Conservation (phyloP, 352 stramenopile genomes). For the Phytophthora uliginosa region DNA sequence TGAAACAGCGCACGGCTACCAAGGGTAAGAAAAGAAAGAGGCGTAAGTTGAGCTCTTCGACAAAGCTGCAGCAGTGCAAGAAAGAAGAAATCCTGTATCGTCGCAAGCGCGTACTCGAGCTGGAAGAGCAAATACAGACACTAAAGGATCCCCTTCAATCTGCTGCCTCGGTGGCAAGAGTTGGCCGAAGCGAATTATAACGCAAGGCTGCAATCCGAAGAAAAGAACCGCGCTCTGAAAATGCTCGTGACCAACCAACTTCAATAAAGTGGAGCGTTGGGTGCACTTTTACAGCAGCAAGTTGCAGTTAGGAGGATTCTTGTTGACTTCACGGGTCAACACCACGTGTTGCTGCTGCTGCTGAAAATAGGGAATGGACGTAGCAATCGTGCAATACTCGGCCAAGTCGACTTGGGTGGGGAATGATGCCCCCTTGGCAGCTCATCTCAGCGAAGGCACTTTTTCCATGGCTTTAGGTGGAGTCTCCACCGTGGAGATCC, state of each 20-base stretch:
- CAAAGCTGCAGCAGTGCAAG: conserved; percentile 28
- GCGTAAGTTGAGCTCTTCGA: conserved; percentile 27
- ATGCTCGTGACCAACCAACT: conserved; percentile 2
- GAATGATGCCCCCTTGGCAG: too few relatives aligned
- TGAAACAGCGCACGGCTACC: background rate
- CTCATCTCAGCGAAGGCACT: too few relatives aligned
- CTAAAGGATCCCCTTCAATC: background rate
- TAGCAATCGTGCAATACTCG: too few relatives aligned
- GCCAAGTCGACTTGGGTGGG: too few relatives aligned
- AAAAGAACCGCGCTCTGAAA: conserved; percentile 18
- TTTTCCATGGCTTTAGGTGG: too few relatives aligned
- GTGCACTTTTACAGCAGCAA: conserved; percentile 2
- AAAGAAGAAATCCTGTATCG: conserved; percentile 23
- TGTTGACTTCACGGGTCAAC: background rate
- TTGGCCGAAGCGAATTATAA: conserved; percentile 5
- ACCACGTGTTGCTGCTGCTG: background rate
- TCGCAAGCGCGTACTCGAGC: conserved; percentile 13
- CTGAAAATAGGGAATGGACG: background rate
- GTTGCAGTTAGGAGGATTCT: too few relatives aligned
- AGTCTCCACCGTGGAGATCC: too few relatives aligned
- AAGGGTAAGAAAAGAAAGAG: conserved; percentile 22
- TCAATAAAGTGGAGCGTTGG: background rate
- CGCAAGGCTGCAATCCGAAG: conserved; percentile 14
- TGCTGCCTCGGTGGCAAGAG: conserved; percentile 8
- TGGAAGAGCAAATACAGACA: conserved; percentile 10